These are phyloP conservation scores for Leishmania gerbilli DNA, from an alignment of 208 protist species.

Conservation along the genomic window DNA sequence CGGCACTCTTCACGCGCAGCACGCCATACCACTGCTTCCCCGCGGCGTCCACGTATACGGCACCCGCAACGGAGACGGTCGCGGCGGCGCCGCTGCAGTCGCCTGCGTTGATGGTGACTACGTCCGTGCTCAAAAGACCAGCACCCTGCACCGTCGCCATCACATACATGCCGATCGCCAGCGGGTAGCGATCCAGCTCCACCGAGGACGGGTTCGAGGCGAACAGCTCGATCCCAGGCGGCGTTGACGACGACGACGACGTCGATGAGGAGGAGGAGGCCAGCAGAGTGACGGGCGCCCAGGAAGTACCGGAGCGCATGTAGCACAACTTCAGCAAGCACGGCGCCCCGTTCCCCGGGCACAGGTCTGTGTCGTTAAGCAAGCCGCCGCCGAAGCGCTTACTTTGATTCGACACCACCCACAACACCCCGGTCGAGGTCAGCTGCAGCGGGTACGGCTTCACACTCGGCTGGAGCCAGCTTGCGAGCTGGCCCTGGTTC, in stretches of 20 bases:
- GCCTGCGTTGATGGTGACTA: slow-evolving; percentile 41
- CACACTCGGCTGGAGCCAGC: slow-evolving; percentile 70
- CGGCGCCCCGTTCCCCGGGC: slow-evolving; percentile 36
- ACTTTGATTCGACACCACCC: slow-evolving; percentile 63
- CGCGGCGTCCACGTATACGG: slow-evolving; percentile 23
- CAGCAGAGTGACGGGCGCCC: slow-evolving; percentile 69
- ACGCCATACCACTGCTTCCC: slow-evolving; percentile 73
- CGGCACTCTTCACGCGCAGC: slow-evolving; percentile 52
- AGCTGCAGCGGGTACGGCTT: slow-evolving; percentile 52
- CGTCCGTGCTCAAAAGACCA: slow-evolving; percentile 47
- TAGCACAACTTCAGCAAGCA: slow-evolving; percentile 90
- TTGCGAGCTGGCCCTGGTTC: slow-evolving; percentile 50
- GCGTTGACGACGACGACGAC: not conserved
- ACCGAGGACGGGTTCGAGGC: slow-evolving; percentile 70
- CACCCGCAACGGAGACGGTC: slow-evolving; percentile 34
- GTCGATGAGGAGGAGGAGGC: no score
- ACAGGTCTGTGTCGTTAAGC: slow-evolving; percentile 54
- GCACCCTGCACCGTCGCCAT: slow-evolving; percentile 76
- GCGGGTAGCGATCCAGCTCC: slow-evolving; percentile 67
- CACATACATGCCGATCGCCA: slow-evolving; percentile 77
- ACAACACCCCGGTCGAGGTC: slow-evolving; percentile 49
- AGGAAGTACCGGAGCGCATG: slow-evolving; percentile 60
- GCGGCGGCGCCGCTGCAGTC: slow-evolving; percentile 49
- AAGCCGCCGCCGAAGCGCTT: slow-evolving; percentile 74
- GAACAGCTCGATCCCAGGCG: slow-evolving; percentile 40